These are phyloP conservation scores for Trifolium subterraneum DNA, from an alignment of 306 rosid genomes.

Conservation along the genomic window DNA sequence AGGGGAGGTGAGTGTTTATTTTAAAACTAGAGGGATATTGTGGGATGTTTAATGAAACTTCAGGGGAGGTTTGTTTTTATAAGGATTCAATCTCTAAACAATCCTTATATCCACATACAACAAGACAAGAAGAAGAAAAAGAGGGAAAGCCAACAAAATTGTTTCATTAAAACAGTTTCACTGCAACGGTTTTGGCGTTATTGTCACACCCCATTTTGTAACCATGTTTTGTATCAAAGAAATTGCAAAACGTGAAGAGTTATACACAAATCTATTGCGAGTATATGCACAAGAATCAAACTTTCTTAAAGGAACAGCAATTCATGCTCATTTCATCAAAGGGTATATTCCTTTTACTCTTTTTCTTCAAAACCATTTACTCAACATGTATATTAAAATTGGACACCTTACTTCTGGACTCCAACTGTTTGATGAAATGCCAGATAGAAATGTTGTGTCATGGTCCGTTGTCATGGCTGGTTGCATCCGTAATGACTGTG, in stretches of 20 bases:
- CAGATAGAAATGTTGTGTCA: slow-evolving; percentile 67
- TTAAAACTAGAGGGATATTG: too few species aligned
- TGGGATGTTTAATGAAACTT: too few species aligned
- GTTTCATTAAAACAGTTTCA: background rate
- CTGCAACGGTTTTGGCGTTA: background rate
- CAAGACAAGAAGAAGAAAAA: background rate
- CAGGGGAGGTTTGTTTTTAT: too few species aligned
- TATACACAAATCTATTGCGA: slow-evolving; percentile 52
- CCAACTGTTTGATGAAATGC: slow-evolving; percentile 81
- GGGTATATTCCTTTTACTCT: slow-evolving; percentile 58
- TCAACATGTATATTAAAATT: slow-evolving; percentile 60
- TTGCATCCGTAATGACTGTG: slow-evolving; percentile 50
- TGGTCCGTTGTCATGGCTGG: slow-evolving; percentile 77
- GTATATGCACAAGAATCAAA: slow-evolving; percentile 46
- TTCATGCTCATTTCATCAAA: slow-evolving; percentile 62
- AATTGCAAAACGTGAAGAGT: slow-evolving; percentile 33
- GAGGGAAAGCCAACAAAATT: background rate
- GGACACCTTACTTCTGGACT: slow-evolving; percentile 57
- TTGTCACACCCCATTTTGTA: background rate
- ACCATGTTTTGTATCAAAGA: slow-evolving; percentile 12
- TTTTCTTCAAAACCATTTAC: slow-evolving; percentile 67
- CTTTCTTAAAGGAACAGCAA: slow-evolving; percentile 56
- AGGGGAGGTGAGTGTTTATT: too few species aligned
- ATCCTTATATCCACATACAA: background rate
- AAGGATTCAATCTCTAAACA: background rate